Evolutionary conservation across 1,284 basidiomycete genomes (phyloP).

Genomic region (Cutaneotrichosporon sp.): DNA sequence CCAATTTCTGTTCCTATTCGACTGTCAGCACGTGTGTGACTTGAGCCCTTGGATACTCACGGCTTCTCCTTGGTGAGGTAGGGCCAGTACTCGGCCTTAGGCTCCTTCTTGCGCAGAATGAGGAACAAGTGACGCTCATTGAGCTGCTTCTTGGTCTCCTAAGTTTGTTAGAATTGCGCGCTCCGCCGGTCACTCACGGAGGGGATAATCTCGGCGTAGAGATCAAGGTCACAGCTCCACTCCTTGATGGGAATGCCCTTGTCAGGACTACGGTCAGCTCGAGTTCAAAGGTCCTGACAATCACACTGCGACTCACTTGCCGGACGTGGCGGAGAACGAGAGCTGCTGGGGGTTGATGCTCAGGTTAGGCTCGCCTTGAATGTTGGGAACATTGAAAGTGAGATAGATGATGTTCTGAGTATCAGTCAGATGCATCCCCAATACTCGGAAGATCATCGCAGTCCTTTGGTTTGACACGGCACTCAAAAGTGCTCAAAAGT

Average conservation of each 20-base stretch:
- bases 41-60: too few relatives aligned
- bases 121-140: constrained; percentile 63
- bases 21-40: too few relatives aligned
- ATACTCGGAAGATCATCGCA: too few relatives aligned
- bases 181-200: constrained; percentile 55
- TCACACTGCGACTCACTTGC: constrained; percentile 62
- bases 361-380: constrained; percentile 61
- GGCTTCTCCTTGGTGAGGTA: constrained; percentile 78
- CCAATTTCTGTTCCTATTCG: too few relatives aligned
- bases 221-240: constrained; percentile 66
- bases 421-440: too few relatives aligned
- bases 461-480: too few relatives aligned
- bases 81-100: constrained; percentile 75
- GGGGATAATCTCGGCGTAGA: constrained; percentile 67
- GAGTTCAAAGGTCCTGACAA: too few relatives aligned
- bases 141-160: constrained; percentile 61
- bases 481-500: too few relatives aligned
- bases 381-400: constrained; percentile 78
- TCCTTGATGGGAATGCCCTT: constrained; percentile 59
- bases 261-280: constrained; percentile 45
- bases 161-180: constrained; percentile 6
- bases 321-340: constrained; percentile 65
- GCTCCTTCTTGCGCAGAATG: constrained; percentile 73
- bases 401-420: constrained; percentile 72
- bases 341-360: constrained; percentile 61